Base-by-base conservation (phyloP, 2,329 filamentous ascomycete genomes). In the Eutypa lata region DNA sequence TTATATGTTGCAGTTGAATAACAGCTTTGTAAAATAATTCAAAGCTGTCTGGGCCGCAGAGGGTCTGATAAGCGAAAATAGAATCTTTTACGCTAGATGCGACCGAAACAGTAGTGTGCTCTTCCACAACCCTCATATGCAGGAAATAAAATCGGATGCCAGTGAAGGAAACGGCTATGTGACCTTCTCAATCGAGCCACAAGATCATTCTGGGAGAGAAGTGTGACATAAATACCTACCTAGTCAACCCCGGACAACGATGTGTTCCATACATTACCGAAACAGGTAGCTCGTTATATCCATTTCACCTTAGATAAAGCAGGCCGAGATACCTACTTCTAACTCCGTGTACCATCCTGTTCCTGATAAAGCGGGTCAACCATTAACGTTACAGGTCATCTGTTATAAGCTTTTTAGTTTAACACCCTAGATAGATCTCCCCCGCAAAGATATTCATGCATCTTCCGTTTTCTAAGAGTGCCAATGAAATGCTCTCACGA, bases 201-300 rank as follows among this genome's bases (percentile, higher is more conserved):
- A 35, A 50, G 47, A 47, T 48, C 6, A n/a, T 48, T 47, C 26
- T 11, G 19, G 22, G 10, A 44, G 44, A 40, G 24, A 14, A 31
- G 31, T 48, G 40, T 48, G 40, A 26, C 24, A 40, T 31, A 31
- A 31, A 31, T 31, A 5, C 10, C 26, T n/a, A n/a, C n/a, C n/a
- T n/a, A n/a, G n/a, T n/a, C 26, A 6, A 10, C 26, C 5, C 10
- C 26, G 10, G 18, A 44, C 49, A 31, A 31, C 10, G 38, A 33
- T 51, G 33, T 38, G 51, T 46, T 40, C 37, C 45, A 53, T 50
- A 35, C 46, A 37, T 47, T 55, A 48, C 55, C 55, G 31, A 45
- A 57, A 57, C 50, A 55, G 55, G 55, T 57, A 57, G 55, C 51
- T 57, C 53, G 45, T 43, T 50, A 18, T 16, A 44, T 44, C 49